These are phyloP conservation scores for Botryosphaeria dothidea DNA, from an alignment of 2,329 filamentous ascomycete species.

Conservation along the genomic window DNA sequence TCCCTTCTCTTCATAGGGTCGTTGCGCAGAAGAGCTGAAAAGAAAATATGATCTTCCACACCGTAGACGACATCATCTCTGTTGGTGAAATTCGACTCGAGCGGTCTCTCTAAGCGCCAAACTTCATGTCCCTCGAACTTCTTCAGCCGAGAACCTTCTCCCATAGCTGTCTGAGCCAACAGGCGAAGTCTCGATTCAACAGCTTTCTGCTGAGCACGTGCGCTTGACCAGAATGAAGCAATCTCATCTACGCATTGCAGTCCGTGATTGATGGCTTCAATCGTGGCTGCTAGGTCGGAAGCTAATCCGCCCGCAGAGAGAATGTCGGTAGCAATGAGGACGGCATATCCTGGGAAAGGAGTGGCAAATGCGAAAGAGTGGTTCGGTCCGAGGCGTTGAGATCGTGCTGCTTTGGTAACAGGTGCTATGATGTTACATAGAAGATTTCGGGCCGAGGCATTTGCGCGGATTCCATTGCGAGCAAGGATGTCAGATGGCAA, in stretches of 20 bases:
- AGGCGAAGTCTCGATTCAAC: slow-evolving; percentile 50
- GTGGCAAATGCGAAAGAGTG: slow-evolving; percentile 50
- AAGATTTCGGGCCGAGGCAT: slow-evolving; percentile 27
- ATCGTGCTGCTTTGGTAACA: slow-evolving; percentile 29
- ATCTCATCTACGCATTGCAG: slow-evolving; percentile 59
- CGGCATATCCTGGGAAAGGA: slow-evolving; percentile 64
- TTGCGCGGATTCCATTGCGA: slow-evolving; percentile 33
- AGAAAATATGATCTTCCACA: slow-evolving; percentile 18
- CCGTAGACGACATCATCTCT: slow-evolving; percentile 47
- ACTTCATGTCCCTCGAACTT: neutral
- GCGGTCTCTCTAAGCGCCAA: slow-evolving; percentile 13
- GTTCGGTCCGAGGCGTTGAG: slow-evolving; percentile 29
- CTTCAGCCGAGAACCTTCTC: neutral
- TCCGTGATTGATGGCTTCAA: slow-evolving; percentile 57
- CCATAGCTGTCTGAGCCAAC: slow-evolving; percentile 42
- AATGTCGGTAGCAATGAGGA: slow-evolving; percentile 66
- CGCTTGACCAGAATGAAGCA: slow-evolving; percentile 61
- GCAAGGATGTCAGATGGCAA: slow-evolving; percentile 31
- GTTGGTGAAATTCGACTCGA: neutral
- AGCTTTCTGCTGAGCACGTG: slow-evolving; percentile 51
- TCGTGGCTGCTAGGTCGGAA: slow-evolving; percentile 51
- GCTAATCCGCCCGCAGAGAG: slow-evolving; percentile 60
- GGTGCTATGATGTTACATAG: slow-evolving; percentile 37
- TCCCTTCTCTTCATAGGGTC: neutral
- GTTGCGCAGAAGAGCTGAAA: neutral